Percentiles rank a stretch among this genome's conserved stretches.
These are phyloP conservation scores for Rubia peregrina DNA, from an alignment of 305 asterid genomes.

Conservation along the genomic window DNA sequence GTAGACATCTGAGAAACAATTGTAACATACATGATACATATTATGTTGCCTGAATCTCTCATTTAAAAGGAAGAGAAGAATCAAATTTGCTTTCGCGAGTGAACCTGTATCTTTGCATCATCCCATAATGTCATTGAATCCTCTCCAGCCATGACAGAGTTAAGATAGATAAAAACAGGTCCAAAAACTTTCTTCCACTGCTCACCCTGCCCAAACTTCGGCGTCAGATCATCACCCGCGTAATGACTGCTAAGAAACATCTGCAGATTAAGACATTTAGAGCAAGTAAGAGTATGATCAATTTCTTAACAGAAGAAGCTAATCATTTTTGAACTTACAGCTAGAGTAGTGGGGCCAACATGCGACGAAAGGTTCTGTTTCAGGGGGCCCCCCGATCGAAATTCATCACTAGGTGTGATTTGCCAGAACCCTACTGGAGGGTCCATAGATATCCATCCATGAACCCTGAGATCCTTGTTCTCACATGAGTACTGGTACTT, in stretches of 20 bases:
- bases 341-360: constrained; percentile 78
- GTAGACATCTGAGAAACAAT: constrained; percentile 42
- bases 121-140: constrained; percentile 73
- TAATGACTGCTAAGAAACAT: constrained; percentile 69
- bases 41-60: neutral
- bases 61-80: neutral
- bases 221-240: constrained; percentile 79
- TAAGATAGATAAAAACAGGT: constrained; percentile 75
- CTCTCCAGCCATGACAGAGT: constrained; percentile 53
- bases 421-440: constrained; percentile 89
- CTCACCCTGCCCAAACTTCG: constrained; percentile 76
- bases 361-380: constrained; percentile 92
- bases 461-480: constrained; percentile 83
- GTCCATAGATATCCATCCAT: constrained; percentile 75
- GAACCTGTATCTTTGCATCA: constrained; percentile 79
- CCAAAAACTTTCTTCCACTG: constrained; percentile 96
- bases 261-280: constrained; percentile 26
- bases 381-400: constrained; percentile 84
- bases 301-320: constrained; percentile 4
- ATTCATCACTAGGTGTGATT: constrained; percentile 82
- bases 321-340: constrained; percentile 42
- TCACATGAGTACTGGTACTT: constrained; percentile 87
- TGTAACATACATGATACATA: neutral
- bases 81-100: neutral
- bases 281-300: neutral